These are phyloP conservation scores for Chamaecrista fasciculata DNA, from an alignment of 306 rosid genomes.

Conservation along the genomic window DNA sequence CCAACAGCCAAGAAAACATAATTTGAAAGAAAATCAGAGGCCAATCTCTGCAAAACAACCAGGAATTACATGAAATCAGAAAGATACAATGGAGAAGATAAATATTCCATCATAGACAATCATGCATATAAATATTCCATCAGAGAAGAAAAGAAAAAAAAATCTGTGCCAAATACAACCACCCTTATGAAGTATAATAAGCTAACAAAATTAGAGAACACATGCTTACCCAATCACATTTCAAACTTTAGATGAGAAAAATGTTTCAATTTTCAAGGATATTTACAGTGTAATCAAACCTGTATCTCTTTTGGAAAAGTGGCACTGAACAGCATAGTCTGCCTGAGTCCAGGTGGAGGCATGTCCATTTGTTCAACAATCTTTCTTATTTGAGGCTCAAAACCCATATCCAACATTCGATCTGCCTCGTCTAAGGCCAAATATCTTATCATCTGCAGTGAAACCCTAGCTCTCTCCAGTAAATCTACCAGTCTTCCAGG, in stretches of 20 bases:
- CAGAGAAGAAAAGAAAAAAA: background rate
- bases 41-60: conserved; percentile 64
- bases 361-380: conserved; percentile 78
- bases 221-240: background rate
- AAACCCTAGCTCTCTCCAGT: conserved; percentile 80
- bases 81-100: too few relatives aligned
- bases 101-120: too few relatives aligned
- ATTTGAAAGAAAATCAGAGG: conserved; percentile 71
- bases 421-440: conserved; percentile 80
- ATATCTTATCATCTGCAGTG: conserved; percentile 68
- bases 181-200: background rate
- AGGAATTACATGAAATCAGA: conserved; percentile 6
- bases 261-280: conserved; percentile 9
- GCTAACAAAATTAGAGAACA: background rate
- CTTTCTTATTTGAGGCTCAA: conserved; percentile 79
- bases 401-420: conserved; percentile 83
- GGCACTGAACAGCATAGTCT: conserved; percentile 81
- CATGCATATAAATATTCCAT: too few relatives aligned
- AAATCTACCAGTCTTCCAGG: conserved; percentile 90
- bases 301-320: conserved; percentile 81
- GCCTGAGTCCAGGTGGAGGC: conserved; percentile 74
- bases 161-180: background rate
- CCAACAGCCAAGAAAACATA: conserved; percentile 83
- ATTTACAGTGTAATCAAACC: conserved; percentile 35
- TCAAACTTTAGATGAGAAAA: background rate